These are phyloP conservation scores for Paramecium sexaurelia DNA, from an alignment of 73 alveolate species.

Conservation along the genomic window DNA sequence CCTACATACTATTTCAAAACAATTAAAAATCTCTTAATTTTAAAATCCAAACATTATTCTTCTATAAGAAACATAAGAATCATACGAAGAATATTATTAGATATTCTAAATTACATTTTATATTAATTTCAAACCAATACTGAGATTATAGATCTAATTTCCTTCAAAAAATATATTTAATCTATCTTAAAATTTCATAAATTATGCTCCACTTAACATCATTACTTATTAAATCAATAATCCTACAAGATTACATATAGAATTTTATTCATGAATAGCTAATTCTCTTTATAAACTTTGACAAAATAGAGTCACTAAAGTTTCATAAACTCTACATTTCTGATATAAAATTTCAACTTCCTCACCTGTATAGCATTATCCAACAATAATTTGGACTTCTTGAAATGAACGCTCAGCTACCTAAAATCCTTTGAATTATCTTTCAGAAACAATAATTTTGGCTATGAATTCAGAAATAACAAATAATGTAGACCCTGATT, in stretches of 20 bases:
- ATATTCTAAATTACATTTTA: background rate
- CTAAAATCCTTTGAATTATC: constrained; percentile 32
- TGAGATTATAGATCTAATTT: background rate
- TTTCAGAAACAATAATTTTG: constrained; percentile 23
- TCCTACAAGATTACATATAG: constrained; percentile 47
- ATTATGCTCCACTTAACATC: constrained; percentile 25
- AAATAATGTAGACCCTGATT: constrained; percentile 8
- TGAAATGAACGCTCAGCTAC: background rate
- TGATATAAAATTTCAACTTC: background rate
- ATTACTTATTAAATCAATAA: constrained; percentile 1
- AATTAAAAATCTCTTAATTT: background rate
- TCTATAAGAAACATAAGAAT: constrained; percentile 45
- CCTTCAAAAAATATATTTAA: background rate
- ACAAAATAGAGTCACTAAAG: background rate
- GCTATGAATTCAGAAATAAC: constrained; percentile 28
- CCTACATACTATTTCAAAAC: background rate
- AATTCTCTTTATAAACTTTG: background rate
- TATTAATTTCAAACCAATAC: constrained; percentile 29
- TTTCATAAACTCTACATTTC: constrained; percentile 1
- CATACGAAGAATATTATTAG: constrained; percentile 18
- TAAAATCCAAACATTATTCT: constrained; percentile 26
- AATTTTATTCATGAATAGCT: background rate
- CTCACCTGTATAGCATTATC: background rate
- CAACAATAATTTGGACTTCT: background rate
- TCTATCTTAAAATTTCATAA: background rate